These are phyloP conservation scores for Tephrocybe sp. DNA, from an alignment of 768 basidiomycete genomes.

Conservation along the genomic window DNA sequence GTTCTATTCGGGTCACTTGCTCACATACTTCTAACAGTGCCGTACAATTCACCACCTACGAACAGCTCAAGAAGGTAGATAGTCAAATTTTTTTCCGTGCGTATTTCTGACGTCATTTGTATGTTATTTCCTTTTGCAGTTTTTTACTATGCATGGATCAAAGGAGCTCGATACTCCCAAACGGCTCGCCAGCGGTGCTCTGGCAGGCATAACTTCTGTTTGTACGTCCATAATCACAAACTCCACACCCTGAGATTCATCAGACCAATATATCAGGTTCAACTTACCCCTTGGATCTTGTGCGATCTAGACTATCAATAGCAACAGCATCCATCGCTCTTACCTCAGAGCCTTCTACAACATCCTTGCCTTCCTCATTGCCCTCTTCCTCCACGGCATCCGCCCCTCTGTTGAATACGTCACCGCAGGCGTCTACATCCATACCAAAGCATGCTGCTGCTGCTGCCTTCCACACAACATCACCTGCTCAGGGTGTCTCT, in stretches of 20 bases:
- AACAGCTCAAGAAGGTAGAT: constrained; percentile 82
- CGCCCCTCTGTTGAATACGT: constrained; percentile 24
- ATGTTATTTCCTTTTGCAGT: constrained; percentile 34
- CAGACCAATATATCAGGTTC: constrained; percentile 46
- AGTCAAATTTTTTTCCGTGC: background rate
- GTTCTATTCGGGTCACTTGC: constrained; percentile 1
- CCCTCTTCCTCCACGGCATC: constrained; percentile 20
- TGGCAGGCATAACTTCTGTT: constrained; percentile 94
- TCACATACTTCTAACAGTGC: constrained; percentile 44
- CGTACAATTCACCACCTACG: constrained; percentile 87
- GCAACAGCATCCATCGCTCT: constrained; percentile 79
- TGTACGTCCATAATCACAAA: constrained; percentile 52
- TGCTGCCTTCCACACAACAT: constrained; percentile 54
- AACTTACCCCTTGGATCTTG: constrained; percentile 93
- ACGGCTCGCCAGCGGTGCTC: constrained; percentile 80
- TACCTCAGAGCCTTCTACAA: constrained; percentile 16
- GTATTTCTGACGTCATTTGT: constrained; percentile 29
- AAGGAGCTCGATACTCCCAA: constrained; percentile 86
- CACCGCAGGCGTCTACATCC: constrained; percentile 21
- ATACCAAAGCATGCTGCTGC: constrained; percentile 38
- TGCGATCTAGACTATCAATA: constrained; percentile 89
- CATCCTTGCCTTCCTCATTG: constrained; percentile 16
- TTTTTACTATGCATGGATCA: constrained; percentile 70
- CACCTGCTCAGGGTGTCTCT: constrained; percentile 24
- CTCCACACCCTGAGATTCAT: constrained; percentile 9